These are phyloP conservation scores for Backusella mclennaniae DNA, from an alignment of 192 early-diverging fungal species.

Conservation along the genomic window DNA sequence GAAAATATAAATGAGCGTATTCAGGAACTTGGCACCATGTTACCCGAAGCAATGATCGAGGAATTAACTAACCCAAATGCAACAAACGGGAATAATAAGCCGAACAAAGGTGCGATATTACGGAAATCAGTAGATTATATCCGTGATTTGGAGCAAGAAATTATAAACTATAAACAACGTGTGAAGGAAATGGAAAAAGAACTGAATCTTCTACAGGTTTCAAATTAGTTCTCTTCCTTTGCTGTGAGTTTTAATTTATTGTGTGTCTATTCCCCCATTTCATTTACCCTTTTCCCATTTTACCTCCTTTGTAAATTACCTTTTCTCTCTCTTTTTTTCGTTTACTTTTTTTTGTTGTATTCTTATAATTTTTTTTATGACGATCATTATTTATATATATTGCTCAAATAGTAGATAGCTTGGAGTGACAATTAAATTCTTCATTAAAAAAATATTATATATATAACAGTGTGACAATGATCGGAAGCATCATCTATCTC, in stretches of 20 bases:
- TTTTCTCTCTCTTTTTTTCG: neutral
- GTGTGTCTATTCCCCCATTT: neutral
- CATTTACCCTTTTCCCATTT: neutral
- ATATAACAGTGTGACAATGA: neutral
- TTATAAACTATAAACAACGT: constrained; percentile 12
- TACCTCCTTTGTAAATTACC: neutral
- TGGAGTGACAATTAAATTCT: neutral
- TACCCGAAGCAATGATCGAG: constrained; percentile 78
- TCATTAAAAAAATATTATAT: neutral
- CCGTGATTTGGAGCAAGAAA: constrained; percentile 24
- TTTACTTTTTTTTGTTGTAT: neutral
- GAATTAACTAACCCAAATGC: neutral
- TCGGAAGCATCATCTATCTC: neutral
- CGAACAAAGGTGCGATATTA: constrained; percentile 93
- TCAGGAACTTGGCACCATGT: constrained; percentile 77
- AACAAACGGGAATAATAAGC: constrained; percentile 64
- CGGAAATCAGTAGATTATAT: constrained; percentile 95
- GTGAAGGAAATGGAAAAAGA: constrained; percentile 29
- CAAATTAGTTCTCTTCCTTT: neutral
- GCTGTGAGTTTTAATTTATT: neutral
- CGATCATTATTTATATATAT: neutral
- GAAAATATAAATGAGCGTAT: constrained; percentile 99
- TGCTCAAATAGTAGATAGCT: neutral
- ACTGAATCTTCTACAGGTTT: neutral
- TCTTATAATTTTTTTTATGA: neutral